Base-by-base conservation (phyloP, 495 filamentous ascomycete species). In the Penicillium turbatum region DNA sequence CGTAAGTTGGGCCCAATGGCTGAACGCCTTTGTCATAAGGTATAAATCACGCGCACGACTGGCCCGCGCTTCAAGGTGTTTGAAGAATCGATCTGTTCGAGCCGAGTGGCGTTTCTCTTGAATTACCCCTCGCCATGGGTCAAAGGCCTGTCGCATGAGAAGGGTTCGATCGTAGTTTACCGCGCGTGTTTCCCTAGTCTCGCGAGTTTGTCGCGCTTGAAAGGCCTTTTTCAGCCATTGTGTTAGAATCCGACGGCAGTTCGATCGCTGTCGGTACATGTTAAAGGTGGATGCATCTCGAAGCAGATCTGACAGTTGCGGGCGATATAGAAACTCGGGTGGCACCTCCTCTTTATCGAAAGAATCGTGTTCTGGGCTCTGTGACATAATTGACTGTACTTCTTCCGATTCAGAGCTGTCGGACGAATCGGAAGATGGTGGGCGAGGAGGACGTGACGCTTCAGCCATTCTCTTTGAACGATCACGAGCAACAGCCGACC, bases 11-110 rank as follows among this genome's bases (percentile, higher is more conserved):
- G 80, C 81, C 88, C 88, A 92, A 57, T 89, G 85, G 4, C 80
- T 81, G 57, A 90, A 89, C 3, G 86, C 83, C 64, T 86, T 87
- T 2, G 82, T 82, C 55, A 90, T 67, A 27, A 89, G 70, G 61
- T 83, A 83, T 17, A 88, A 61, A 61, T 87, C 78, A 43, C 86
- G 78, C 19, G 85, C 83, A 53, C 78, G 79, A 15, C 65, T 73
- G 26, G 85, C 83, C 48, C 85, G 76, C 57, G 72, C 72, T 56
- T 88, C 84, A 1, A 86, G 62, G 19, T 80, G 81, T 24, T 76
- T 74, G 53, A 82, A 86, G 36, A 86, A 86, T n/a, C 74, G 68
- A 44, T 85, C 78, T 1, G 81, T 83, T 51, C 79, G 77, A 19
- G 54, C 65, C 9, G 56, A 63, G 53, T 79, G 74, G 5, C 72